Evolutionary conservation across 2,329 filamentous ascomycete genomes (phyloP).

Genomic region (Amesomyces nigricolor): DNA sequence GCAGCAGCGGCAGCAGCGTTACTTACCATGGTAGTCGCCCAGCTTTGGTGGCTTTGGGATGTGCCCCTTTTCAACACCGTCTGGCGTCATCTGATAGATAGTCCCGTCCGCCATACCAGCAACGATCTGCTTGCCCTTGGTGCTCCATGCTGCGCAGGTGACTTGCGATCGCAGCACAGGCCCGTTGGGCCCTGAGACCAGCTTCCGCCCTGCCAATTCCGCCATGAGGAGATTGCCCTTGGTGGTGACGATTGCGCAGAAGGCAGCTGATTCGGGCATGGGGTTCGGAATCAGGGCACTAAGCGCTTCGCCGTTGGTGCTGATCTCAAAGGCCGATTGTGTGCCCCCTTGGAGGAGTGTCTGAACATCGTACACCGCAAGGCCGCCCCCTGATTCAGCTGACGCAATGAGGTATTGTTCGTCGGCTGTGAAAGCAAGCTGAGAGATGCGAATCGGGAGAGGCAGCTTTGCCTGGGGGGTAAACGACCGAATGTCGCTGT

Average conservation of each 20-base stretch:
- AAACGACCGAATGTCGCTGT: constrained; percentile 64
- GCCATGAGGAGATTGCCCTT: constrained; percentile 80
- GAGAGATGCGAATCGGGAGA: constrained; percentile 71
- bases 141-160: constrained; percentile 85
- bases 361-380: constrained; percentile 76
- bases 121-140: constrained; percentile 84
- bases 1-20: neutral
- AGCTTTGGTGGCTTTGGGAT: constrained; percentile 72
- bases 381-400: constrained; percentile 71
- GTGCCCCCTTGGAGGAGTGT: constrained; percentile 60
- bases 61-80: constrained; percentile 68
- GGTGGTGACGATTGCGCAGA: constrained; percentile 74
- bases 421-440: constrained; percentile 85
- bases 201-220: constrained; percentile 63
- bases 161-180: constrained; percentile 65
- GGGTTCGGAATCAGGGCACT: constrained; percentile 78
- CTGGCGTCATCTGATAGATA: constrained; percentile 75
- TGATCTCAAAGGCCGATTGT: constrained; percentile 66
- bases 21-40: constrained; percentile 61
- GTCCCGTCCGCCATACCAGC: constrained; percentile 79
- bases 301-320: constrained; percentile 68
- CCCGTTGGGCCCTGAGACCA: constrained; percentile 55
- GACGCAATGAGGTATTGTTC: constrained; percentile 80
- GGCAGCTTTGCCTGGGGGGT: constrained; percentile 67
- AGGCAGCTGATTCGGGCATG: constrained; percentile 61